Base-by-base conservation (phyloP, 371 early-diverging fungal genomes). In the Rhizopus delemar region DNA sequence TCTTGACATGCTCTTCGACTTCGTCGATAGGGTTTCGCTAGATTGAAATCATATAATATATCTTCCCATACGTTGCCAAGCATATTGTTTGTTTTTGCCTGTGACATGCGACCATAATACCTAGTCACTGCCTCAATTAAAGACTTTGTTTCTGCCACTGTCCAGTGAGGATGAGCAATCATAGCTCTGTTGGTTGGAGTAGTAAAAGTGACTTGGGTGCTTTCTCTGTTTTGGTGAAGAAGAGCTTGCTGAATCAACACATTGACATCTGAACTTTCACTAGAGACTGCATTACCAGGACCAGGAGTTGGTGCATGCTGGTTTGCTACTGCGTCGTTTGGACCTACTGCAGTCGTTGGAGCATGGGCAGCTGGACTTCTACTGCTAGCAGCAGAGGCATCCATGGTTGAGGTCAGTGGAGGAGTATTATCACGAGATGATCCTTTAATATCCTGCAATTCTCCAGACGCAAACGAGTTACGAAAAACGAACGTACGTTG, bases 401-500 rank as follows among this genome's bases (percentile, higher is more conserved):
- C 22, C 22, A 22, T 22, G 22, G 22, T 22, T 22, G 22, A 22
- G 22, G 22, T 22, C 22, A 22, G 22, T 22, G 22, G 22, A 22
- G 22, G 22, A 22, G 22, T 22, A 22, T 22, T 22, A 22, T 22
- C 22, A 22, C 22, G 22, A 22, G 22, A 22, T 22, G 22, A 22
- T 38, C 13, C 39, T 8, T 38, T 13, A 4, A 38, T 38, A 38
- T 38, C 39, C 39, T 11, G 13, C 2, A 13, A 38, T 38, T 8
- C 8, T 11, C 8, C 39, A 38, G 46, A 45, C 16, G 46, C 15
- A 45, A 45, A 45, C 46, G 46, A 7, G n/a, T 45, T 45, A 16
- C 46, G 46, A 22, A 45, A 45, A 45, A 45, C 46, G 22, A 45
- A 45, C 46, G 46, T 45, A 45, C 46, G 46, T 45, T 45, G 46